Percentiles rank a stretch among this genome's conserved stretches.
These are phyloP conservation scores for Cercospora berteroae DNA, from an alignment of 2,329 filamentous ascomycete genomes.

Conservation along the genomic window DNA sequence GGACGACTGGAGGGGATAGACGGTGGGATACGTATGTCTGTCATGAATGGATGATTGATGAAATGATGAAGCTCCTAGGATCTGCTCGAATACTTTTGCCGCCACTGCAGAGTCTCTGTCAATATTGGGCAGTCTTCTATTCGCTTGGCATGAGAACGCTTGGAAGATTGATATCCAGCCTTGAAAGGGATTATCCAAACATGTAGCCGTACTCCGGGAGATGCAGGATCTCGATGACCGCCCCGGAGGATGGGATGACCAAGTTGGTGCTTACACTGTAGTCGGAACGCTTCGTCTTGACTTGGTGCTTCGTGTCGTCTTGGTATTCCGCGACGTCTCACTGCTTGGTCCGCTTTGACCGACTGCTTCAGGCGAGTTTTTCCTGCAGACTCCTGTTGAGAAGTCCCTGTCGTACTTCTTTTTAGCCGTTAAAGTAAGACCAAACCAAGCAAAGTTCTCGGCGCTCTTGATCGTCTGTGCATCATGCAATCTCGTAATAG, in stretches of 20 bases:
- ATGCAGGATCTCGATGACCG: no score
- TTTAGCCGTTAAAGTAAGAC: background rate
- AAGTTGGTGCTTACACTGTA: background rate
- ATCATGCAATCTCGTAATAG: background rate
- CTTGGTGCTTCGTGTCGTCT: background rate
- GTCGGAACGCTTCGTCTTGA: background rate
- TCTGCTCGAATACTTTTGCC: no score
- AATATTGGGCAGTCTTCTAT: no score
- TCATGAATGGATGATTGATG: background rate
- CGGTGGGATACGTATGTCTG: background rate
- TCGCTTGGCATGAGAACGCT: no score
- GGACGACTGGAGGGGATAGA: no score
- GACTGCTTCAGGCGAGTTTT: background rate
- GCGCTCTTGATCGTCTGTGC: background rate
- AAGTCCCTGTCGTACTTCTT: background rate
- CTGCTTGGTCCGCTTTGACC: background rate
- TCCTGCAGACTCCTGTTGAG: background rate
- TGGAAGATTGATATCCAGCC: no score
- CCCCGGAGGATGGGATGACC: no score
- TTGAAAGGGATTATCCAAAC: no score
- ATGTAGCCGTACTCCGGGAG: no score
- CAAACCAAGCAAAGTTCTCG: background rate
- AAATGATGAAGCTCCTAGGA: no score
- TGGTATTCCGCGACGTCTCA: background rate
- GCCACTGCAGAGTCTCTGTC: no score